phyloP scores from a whole-genome alignment of 2,329 filamentous ascomycete species.

The Clonostachys sp. region DNA sequence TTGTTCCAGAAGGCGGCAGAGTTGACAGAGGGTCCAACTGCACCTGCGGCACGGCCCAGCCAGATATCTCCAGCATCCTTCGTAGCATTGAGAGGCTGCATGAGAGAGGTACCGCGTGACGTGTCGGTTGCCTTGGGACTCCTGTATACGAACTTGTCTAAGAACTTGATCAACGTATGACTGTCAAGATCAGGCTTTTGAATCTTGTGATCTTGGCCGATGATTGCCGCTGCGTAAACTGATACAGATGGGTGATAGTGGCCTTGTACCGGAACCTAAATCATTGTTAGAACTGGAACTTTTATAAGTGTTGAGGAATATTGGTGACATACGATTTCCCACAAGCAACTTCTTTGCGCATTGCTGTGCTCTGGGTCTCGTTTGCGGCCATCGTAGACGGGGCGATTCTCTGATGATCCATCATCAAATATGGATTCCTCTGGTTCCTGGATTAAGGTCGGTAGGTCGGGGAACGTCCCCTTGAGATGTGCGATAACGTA shows the following conservation, averaged over 20 bases:
- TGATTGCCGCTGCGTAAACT: constrained; percentile 70
- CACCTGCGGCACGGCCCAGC: constrained; percentile 40
- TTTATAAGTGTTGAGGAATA: background rate
- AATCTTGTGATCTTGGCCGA: constrained; percentile 66
- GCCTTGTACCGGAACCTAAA: constrained; percentile 30
- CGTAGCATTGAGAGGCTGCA: constrained; percentile 74
- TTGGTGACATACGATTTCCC: constrained; percentile 68
- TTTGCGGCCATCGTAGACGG: constrained; percentile 80
- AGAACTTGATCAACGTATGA: constrained; percentile 89
- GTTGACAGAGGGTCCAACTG: constrained; percentile 56
- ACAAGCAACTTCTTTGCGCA: constrained; percentile 88
- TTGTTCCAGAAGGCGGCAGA: constrained; percentile 87
- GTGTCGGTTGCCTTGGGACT: constrained; percentile 72
- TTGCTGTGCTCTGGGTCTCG: constrained; percentile 88
- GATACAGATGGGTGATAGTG: constrained; percentile 95
- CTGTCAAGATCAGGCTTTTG: constrained; percentile 87
- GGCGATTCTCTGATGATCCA: constrained; percentile 44
- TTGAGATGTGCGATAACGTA: constrained; percentile 83
- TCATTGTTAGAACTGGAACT: constrained; percentile 8
- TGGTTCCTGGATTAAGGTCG: constrained; percentile 72
- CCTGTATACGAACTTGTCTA: constrained; percentile 98
- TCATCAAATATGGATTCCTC: constrained; percentile 65
- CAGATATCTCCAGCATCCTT: constrained; percentile 51
- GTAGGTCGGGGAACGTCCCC: constrained; percentile 73
- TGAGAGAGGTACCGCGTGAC: constrained; percentile 81